Percentiles rank a stretch among this genome's conserved stretches.
Conservation (phyloP, 2,329 filamentous ascomycete species). For the Xylariales sp. region DNA sequence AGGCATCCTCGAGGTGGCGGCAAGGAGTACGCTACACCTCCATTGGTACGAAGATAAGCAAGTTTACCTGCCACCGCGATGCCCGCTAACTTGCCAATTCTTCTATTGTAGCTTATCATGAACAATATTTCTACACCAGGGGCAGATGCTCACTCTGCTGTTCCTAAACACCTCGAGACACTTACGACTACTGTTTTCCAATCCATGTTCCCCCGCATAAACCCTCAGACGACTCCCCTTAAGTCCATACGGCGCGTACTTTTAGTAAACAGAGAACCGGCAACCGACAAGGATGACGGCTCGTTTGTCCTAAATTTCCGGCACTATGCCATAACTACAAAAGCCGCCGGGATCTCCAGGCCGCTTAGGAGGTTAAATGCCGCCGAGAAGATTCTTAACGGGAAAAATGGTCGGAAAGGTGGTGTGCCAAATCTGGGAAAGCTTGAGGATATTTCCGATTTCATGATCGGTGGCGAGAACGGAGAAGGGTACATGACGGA, state of each 20-base stretch:
- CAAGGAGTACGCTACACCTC: conserved; percentile 87
- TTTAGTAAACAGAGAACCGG: conserved; percentile 83
- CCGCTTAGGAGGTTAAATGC: conserved; percentile 85
- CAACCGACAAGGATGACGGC: conserved; percentile 66
- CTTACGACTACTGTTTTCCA: conserved; percentile 95
- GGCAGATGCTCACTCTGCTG: conserved; percentile 70
- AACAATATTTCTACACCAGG: conserved; percentile 87
- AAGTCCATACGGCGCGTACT: conserved; percentile 93
- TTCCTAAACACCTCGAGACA: conserved; percentile 94
- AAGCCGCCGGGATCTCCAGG: conserved; percentile 84
- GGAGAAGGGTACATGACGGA: conserved; percentile 89
- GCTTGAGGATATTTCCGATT: conserved; percentile 93
- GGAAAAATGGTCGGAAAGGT: conserved; percentile 72
- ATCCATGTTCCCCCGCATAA: conserved; percentile 94
- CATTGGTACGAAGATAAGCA: conserved; percentile 67
- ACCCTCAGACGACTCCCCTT: conserved; percentile 88
- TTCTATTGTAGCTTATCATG: conserved; percentile 80
- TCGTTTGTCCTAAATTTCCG: conserved; percentile 87
- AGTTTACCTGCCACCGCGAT: too few species aligned
- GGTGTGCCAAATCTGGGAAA: conserved; percentile 89
- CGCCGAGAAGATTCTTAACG: conserved; percentile 79
- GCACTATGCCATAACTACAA: conserved; percentile 95
- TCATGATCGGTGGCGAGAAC: conserved; percentile 84
- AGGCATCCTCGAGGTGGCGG: conserved; percentile 84
- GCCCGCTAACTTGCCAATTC: conserved; percentile 8